A percentile compares a stretch with the other conserved stretches of the same genome.
Evolutionary conservation across 108 stramenopile species (phyloP).

Genomic region (Stephanodiscus triporus): DNA sequence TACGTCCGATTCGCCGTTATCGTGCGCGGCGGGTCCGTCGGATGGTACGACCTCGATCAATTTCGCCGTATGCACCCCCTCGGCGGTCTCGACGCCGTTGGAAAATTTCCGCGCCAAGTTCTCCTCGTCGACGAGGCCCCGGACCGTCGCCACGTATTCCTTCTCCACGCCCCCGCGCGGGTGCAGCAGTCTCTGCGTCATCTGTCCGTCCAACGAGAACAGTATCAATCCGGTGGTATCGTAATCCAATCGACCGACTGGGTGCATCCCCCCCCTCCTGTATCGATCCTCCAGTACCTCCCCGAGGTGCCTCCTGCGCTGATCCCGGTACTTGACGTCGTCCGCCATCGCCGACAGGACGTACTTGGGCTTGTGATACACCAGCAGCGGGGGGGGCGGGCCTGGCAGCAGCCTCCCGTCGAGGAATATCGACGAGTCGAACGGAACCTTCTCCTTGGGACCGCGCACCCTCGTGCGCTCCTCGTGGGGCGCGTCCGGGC

Average conservation of each 20-base stretch:
- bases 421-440: conserved; percentile 61
- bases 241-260: conserved; percentile 87
- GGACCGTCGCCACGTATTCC: conserved; percentile 81
- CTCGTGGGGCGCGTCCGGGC: conserved; percentile 28
- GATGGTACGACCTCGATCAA: conserved; percentile 46
- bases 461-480: conserved; percentile 48
- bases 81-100: conserved; percentile 69
- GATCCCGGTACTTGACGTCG: conserved; percentile 55
- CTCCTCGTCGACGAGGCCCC: conserved; percentile 60
- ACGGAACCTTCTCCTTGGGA: conserved; percentile 68
- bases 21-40: conserved; percentile 35
- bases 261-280: conserved; percentile 70
- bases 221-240: conserved; percentile 83
- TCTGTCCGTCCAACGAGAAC: conserved; percentile 70
- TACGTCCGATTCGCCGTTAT: conserved; percentile 44
- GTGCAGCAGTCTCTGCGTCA: conserved; percentile 83
- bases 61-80: conserved; percentile 65
- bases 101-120: conserved; percentile 51
- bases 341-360: conserved; percentile 78
- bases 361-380: conserved; percentile 88
- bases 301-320: conserved; percentile 49
- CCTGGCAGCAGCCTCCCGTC: conserved; percentile 69
- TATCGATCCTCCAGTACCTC: conserved; percentile 36
- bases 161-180: conserved; percentile 76
- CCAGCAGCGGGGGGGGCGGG: conserved; percentile 63